A percentile compares a stretch with the other conserved stretches of the same genome.
phyloP scores from a whole-genome alignment of 2,329 filamentous ascomycete genomes.

The Dryadomyces quercivorus region DNA sequence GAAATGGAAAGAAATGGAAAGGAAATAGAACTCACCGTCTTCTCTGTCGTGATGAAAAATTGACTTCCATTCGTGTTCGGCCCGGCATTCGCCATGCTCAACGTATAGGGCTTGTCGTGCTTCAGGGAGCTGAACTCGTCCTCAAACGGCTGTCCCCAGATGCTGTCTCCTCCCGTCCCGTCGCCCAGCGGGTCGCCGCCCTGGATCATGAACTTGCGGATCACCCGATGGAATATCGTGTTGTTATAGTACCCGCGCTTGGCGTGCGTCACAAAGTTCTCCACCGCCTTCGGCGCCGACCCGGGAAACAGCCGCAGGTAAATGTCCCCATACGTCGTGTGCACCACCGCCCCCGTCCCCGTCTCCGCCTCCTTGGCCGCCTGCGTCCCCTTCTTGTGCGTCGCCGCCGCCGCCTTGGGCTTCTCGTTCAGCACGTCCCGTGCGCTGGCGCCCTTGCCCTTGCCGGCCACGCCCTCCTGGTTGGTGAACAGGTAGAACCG shows the following conservation, averaged over 20 bases:
- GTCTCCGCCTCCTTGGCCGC: conserved; percentile 47
- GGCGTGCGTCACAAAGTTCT: conserved; percentile 92
- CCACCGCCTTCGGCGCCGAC: conserved; percentile 84
- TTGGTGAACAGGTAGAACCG: conserved; percentile 99
- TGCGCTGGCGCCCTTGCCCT: conserved; percentile 39
- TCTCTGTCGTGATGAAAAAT: conserved; percentile 97
- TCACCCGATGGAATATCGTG: conserved; percentile 94
- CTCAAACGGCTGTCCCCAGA: conserved; percentile 85
- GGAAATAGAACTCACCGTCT: conserved; percentile 57
- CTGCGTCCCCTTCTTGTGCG: conserved; percentile 31
- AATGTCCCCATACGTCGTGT: conserved; percentile 91
- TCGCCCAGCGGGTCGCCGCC: conserved; percentile 76
- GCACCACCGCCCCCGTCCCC: conserved; percentile 70
- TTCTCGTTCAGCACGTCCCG: conserved; percentile 94
- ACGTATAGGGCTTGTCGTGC: conserved; percentile 91
- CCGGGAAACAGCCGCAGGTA: conserved; percentile 87
- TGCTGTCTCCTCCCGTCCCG: conserved; percentile 80
- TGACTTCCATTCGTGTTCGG: conserved; percentile 92
- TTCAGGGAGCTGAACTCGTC: conserved; percentile 87
- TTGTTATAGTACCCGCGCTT: conserved; percentile 92
- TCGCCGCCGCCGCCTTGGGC: conserved; percentile 40
- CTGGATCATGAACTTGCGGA: conserved; percentile 97
- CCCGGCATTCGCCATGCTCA: conserved; percentile 96
- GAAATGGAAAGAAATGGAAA: background rate
- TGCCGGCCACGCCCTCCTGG: conserved; percentile 57